These are phyloP conservation scores for Vachellia collinsii DNA, from an alignment of 306 rosid species.

Conservation along the genomic window DNA sequence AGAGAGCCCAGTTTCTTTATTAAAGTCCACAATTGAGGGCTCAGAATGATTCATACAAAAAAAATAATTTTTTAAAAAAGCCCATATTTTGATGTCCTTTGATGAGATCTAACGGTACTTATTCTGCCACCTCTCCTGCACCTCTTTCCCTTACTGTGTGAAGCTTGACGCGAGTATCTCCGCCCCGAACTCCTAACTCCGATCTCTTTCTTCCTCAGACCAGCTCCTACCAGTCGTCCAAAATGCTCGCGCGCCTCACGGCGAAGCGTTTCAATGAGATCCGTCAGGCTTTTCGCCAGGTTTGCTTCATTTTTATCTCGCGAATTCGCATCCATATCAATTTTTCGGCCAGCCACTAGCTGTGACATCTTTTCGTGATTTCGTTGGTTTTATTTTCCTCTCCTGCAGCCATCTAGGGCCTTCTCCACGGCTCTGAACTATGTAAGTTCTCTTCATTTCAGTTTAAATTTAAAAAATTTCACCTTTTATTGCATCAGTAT, in stretches of 20 bases:
- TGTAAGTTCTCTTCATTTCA: constrained; percentile 48
- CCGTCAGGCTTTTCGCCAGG: constrained; percentile 89
- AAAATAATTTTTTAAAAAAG: background rate
- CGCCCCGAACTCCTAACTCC: background rate
- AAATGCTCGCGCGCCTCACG: constrained; percentile 87
- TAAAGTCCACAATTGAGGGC: background rate
- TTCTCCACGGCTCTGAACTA: constrained; percentile 93
- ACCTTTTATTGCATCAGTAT: background rate
- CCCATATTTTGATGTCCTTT: background rate
- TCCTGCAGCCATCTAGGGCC: constrained; percentile 65
- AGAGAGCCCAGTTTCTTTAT: too few species aligned
- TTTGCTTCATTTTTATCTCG: constrained; percentile 20
- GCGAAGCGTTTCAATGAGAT: constrained; percentile 72
- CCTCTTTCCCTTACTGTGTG: background rate
- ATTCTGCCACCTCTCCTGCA: constrained; percentile 11
- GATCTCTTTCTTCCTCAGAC: constrained; percentile 31
- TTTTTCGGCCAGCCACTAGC: constrained; percentile 12
- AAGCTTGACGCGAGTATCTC: constrained; percentile 5
- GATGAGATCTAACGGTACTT: constrained; percentile 1
- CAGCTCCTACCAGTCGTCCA: constrained; percentile 20
- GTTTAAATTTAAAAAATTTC: background rate
- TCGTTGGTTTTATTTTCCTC: background rate
- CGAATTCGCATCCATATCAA: constrained; percentile 23
- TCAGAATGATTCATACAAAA: background rate
- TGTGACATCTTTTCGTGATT: constrained; percentile 12